Evolutionary conservation across 2,329 filamentous ascomycete species (phyloP).

Genomic region (Colletotrichum noveboracense): DNA sequence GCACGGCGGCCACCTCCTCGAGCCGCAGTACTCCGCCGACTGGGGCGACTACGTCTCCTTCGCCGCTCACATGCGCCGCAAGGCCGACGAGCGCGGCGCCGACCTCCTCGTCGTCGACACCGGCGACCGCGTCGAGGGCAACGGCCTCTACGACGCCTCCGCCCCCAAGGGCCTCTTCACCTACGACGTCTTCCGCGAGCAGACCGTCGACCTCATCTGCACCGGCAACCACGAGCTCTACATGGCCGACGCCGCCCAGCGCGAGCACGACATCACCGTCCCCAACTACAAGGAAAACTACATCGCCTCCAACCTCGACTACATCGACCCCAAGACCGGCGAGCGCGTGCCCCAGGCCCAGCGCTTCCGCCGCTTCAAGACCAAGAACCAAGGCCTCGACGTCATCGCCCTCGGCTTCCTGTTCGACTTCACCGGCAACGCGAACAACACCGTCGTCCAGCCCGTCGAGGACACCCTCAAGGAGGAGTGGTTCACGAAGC

Average conservation of each 20-base stretch:
- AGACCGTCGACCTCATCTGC: conserved; percentile 83
- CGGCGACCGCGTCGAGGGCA: conserved; percentile 91
- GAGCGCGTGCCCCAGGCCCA: conserved; percentile 77
- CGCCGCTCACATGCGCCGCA: conserved; percentile 78
- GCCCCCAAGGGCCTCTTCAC: conserved; percentile 87
- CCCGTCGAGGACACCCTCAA: conserved; percentile 80
- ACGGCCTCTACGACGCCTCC: conserved; percentile 91
- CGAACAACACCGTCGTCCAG: conserved; percentile 87
- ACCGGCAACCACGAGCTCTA: conserved; percentile 97
- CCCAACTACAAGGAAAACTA: conserved; percentile 84
- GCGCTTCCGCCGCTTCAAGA: conserved; percentile 87
- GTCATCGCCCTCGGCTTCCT: conserved; percentile 93
- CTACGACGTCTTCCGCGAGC: conserved; percentile 84
- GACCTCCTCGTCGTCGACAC: conserved; percentile 96
- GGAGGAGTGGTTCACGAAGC: conserved; percentile 87
- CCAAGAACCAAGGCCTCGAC: conserved; percentile 83
- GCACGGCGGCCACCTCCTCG: conserved; percentile 91
- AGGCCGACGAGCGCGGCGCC: conserved; percentile 77
- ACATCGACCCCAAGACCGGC: conserved; percentile 74
- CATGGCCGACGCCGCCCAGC: conserved; percentile 75
- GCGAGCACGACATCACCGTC: conserved; percentile 81
- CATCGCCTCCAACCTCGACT: conserved; percentile 91
- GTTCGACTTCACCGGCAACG: conserved; percentile 90
- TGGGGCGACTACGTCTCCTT: conserved; percentile 99
- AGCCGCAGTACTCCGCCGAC: conserved; percentile 93